Conservation (phyloP, 768 basidiomycete species). For the Coprinellus micaceus region DNA sequence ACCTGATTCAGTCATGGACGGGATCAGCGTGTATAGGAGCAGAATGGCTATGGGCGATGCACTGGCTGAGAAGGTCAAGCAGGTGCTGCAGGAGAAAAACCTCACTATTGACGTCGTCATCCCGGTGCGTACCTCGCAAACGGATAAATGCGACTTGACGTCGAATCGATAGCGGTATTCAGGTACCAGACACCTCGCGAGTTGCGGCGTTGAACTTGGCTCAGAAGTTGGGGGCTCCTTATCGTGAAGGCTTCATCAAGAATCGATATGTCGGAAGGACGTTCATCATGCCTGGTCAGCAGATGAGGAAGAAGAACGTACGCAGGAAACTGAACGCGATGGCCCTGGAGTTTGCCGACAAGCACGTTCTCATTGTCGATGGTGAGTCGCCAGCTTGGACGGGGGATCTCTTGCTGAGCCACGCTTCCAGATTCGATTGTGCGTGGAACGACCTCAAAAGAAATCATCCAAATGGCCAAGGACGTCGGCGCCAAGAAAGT, state of each 20-base stretch:
- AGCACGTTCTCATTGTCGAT: constrained; percentile 94
- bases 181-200: constrained; percentile 95
- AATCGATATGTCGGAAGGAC: constrained; percentile 98
- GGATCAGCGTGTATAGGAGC: constrained; percentile 94
- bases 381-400: constrained; percentile 44
- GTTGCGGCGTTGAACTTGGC: constrained; percentile 96
- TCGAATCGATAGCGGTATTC: too few relatives aligned
- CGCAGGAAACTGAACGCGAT: constrained; percentile 95
- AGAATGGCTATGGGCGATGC: constrained; percentile 99
- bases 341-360: constrained; percentile 91
- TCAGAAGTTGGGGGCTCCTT: constrained; percentile 84
- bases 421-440: constrained; percentile 84
- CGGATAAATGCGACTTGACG: too few relatives aligned
- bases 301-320: constrained; percentile 95
- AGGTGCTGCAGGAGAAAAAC: constrained; percentile 62
- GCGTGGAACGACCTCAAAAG: constrained; percentile 95
- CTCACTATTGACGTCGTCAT: constrained; percentile 93
- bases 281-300: constrained; percentile 99
- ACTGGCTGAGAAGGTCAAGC: constrained; percentile 81
- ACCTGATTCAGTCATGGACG: constrained; percentile 95
- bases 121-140: constrained; percentile 65
- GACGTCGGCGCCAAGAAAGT: constrained; percentile 97
- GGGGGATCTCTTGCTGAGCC: too few relatives aligned
- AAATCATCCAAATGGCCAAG: constrained; percentile 99
- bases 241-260: constrained; percentile 97